Percentiles rank a stretch among this genome's conserved stretches.
Conservation (phyloP, 2,329 filamentous ascomycete species). For the Fusarium papillatum region DNA sequence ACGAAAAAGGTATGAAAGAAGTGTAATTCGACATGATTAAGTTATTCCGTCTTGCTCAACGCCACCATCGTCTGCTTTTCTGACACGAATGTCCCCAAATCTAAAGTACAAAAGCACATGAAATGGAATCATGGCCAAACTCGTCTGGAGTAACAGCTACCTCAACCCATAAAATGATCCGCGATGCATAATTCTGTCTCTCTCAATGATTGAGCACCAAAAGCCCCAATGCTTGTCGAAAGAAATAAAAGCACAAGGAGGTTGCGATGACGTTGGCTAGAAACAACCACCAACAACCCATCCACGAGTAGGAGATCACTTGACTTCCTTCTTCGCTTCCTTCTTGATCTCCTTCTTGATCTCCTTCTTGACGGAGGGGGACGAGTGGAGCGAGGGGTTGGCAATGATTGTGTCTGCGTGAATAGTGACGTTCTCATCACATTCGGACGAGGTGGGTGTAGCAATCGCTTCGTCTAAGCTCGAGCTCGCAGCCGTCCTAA, state of each 20-base stretch:
- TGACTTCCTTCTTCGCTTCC: slow-evolving; percentile 46
- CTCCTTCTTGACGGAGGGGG: slow-evolving; percentile 61
- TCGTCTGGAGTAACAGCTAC: slow-evolving; percentile 50
- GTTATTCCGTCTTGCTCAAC: slow-evolving; percentile 38
- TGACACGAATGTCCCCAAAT: slow-evolving; percentile 46
- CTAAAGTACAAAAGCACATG: slow-evolving; percentile 57
- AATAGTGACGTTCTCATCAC: slow-evolving; percentile 68
- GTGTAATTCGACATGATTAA: slow-evolving; percentile 37
- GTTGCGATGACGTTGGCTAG: background rate
- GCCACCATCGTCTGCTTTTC: slow-evolving; percentile 38
- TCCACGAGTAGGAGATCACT: slow-evolving; percentile 25
- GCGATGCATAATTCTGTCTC: slow-evolving; percentile 47
- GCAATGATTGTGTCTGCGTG: slow-evolving; percentile 63
- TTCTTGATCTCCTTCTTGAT: slow-evolving; percentile 49
- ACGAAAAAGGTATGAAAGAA: slow-evolving; percentile 20
- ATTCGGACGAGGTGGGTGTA: slow-evolving; percentile 60
- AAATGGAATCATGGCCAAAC: slow-evolving; percentile 48
- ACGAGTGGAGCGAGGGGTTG: slow-evolving; percentile 59
- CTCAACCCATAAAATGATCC: slow-evolving; percentile 54
- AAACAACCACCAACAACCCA: background rate
- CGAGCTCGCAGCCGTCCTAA: slow-evolving; percentile 55
- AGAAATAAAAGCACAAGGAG: slow-evolving; percentile 21
- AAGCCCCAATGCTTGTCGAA: slow-evolving; percentile 35
- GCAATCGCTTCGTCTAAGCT: slow-evolving; percentile 55
- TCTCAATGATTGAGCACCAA: slow-evolving; percentile 33